Evolutionary conservation across 176 grass and related monocot genomes (phyloP).

Genomic region (Aegilops longissima): DNA sequence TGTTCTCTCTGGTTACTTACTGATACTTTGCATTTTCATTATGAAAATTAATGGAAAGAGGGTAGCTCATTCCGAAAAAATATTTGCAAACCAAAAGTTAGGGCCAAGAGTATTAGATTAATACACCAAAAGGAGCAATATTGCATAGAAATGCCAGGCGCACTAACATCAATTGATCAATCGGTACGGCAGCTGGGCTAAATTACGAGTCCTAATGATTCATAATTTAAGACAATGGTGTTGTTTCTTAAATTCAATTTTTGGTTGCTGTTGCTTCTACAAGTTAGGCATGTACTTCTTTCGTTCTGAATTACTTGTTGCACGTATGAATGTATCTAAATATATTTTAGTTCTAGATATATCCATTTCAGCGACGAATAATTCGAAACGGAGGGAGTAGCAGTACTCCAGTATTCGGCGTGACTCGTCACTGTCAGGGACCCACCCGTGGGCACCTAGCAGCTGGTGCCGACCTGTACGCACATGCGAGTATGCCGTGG

Average conservation of each 20-base stretch:
- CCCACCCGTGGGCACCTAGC: constrained; percentile 23
- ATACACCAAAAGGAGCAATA: no score
- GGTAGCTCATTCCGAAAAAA: no score
- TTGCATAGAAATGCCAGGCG: background rate
- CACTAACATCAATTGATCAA: background rate
- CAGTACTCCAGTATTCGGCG: background rate
- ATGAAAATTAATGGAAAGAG: no score
- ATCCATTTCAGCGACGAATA: no score
- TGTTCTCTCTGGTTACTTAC: no score
- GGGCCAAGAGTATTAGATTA: no score
- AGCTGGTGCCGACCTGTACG: constrained; percentile 39
- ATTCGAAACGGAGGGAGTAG: background rate
- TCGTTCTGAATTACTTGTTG: no score
- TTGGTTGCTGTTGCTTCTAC: constrained; percentile 16
- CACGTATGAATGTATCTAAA: no score
- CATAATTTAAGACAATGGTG: background rate
- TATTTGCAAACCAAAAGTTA: no score
- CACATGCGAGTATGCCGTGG: constrained; percentile 34
- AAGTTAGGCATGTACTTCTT: background rate
- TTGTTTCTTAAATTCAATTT: background rate
- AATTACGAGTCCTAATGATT: constrained; percentile 17
- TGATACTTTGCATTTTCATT: no score
- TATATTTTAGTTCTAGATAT: no score
- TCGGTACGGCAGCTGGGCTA: constrained; percentile 27
- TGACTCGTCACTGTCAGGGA: constrained; percentile 33